These are phyloP conservation scores for Trichoderma gamsii DNA, from an alignment of 495 filamentous ascomycete genomes.

Conservation along the genomic window DNA sequence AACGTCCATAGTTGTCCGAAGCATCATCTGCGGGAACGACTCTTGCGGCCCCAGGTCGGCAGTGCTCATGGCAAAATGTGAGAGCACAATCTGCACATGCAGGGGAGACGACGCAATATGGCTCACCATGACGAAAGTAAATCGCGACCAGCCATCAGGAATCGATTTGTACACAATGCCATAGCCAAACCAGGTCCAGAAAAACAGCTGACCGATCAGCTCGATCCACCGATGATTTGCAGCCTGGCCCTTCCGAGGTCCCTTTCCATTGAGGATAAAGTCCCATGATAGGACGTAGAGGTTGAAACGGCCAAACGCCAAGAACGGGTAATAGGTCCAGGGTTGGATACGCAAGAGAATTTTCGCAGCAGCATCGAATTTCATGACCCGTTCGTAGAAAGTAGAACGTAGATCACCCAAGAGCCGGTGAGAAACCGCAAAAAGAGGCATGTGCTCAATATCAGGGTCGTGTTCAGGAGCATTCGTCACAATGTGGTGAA, in stretches of 20 bases:
- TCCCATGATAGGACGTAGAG: slow-evolving; percentile 81
- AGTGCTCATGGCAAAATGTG: slow-evolving; percentile 96
- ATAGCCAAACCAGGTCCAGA: slow-evolving; percentile 95
- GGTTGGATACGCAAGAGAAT: slow-evolving; percentile 69
- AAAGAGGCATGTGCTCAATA: slow-evolving; percentile 94
- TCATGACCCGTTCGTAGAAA: slow-evolving; percentile 85
- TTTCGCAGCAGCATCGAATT: slow-evolving; percentile 70
- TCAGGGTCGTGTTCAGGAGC: slow-evolving; percentile 95
- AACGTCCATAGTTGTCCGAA: slow-evolving; percentile 96
- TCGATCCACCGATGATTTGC: slow-evolving; percentile 90
- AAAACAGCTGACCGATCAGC: slow-evolving; percentile 72
- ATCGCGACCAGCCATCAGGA: slow-evolving; percentile 60
- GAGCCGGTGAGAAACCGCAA: slow-evolving; percentile 86
- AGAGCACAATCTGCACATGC: slow-evolving; percentile 93
- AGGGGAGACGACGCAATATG: slow-evolving; percentile 82
- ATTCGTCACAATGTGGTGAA: slow-evolving; percentile 97
- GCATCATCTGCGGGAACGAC: slow-evolving; percentile 93
- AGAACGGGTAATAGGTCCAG: slow-evolving; percentile 80
- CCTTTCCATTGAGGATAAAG: slow-evolving; percentile 67
- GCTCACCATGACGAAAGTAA: slow-evolving; percentile 76
- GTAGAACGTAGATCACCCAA: slow-evolving; percentile 70
- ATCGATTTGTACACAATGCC: slow-evolving; percentile 70
- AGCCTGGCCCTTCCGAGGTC: slow-evolving; percentile 74
- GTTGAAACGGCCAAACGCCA: slow-evolving; percentile 86
- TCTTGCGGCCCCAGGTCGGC: slow-evolving; percentile 80